Percentiles rank a stretch among this genome's conserved stretches.
phyloP scores from a whole-genome alignment of 148 eudicot genomes.

The Rhododendron ovatum region DNA sequence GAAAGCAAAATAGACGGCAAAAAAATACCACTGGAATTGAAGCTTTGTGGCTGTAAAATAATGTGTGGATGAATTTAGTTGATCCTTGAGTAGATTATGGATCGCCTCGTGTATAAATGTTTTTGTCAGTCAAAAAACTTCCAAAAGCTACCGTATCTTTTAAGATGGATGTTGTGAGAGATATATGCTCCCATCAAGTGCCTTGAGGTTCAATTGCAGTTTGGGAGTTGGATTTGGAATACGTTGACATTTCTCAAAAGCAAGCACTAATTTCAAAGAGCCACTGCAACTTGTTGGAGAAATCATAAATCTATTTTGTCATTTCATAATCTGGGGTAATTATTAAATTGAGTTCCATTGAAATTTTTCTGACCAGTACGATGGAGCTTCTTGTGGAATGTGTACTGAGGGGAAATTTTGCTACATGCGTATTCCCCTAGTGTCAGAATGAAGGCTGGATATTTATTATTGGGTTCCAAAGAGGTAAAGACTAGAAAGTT shows the following conservation, averaged over 20 bases:
- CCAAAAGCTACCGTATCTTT: neutral
- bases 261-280: neutral
- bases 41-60: neutral
- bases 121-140: neutral
- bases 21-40: neutral
- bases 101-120: neutral
- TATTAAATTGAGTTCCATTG: neutral
- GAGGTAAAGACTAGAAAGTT: neutral
- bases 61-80: neutral
- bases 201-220: neutral
- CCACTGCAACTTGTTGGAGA: neutral
- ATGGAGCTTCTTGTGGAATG: constrained; percentile 1
- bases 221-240: neutral
- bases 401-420: neutral
- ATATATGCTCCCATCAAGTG: neutral
- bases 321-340: neutral
- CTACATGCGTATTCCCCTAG: neutral
- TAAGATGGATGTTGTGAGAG: neutral
- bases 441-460: neutral
- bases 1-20: neutral
- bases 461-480: neutral
- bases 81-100: neutral
- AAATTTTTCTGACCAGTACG: neutral
- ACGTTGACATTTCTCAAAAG: neutral
- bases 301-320: neutral